Evolutionary conservation across 2,329 filamentous ascomycete species (phyloP).

Genomic region (Fusarium coffeatum): DNA sequence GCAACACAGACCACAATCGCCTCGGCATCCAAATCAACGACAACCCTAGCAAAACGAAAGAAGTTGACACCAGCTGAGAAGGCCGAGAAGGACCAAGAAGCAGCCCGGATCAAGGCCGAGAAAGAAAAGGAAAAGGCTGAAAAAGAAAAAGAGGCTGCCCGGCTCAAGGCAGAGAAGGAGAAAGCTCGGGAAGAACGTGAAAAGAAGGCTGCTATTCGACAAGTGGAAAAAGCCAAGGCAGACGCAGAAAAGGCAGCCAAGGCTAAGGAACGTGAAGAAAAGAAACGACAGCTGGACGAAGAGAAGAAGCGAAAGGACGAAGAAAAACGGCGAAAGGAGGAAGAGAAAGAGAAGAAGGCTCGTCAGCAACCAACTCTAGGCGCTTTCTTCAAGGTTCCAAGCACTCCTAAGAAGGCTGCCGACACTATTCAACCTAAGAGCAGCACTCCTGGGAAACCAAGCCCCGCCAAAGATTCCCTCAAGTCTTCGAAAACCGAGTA

Average conservation of each 20-base stretch:
- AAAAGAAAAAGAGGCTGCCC: slow-evolving; percentile 51
- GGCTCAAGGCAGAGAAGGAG: slow-evolving; percentile 53
- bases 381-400: slow-evolving; percentile 58
- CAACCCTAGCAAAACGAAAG: slow-evolving; percentile 55
- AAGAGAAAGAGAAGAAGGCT: slow-evolving; percentile 65
- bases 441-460: slow-evolving; percentile 47
- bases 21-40: slow-evolving; percentile 38
- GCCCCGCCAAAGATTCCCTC: slow-evolving; percentile 23
- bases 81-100: slow-evolving; percentile 52
- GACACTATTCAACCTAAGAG: slow-evolving; percentile 48
- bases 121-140: slow-evolving; percentile 54
- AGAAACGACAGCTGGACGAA: slow-evolving; percentile 52
- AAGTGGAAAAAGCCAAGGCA: slow-evolving; percentile 49
- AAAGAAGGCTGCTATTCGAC: slow-evolving; percentile 44
- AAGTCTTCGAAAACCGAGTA: slow-evolving; percentile 64
- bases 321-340: slow-evolving; percentile 60
- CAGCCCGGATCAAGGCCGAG: slow-evolving; percentile 50
- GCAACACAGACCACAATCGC: slow-evolving; percentile 8
- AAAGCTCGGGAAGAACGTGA: slow-evolving; percentile 55
- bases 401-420: slow-evolving; percentile 57
- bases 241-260: slow-evolving; percentile 54
- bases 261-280: slow-evolving; percentile 55
- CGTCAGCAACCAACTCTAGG: slow-evolving; percentile 60
- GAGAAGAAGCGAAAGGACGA: slow-evolving; percentile 61
- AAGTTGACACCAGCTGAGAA: slow-evolving; percentile 57